Conservation (phyloP, 345 rosid genomes). For the Heritiera littoralis region DNA sequence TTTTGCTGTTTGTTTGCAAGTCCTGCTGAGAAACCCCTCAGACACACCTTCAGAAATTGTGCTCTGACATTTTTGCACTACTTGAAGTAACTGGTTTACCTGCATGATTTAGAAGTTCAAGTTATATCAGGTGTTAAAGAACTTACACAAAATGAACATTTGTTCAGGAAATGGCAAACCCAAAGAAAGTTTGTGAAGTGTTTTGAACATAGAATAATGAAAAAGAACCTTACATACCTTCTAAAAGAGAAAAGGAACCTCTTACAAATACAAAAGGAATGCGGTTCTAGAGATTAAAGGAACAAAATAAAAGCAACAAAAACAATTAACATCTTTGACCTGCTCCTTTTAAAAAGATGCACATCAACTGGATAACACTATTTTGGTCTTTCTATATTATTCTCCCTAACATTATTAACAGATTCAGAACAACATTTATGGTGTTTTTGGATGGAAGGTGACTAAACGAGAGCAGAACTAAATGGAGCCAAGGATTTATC, state of each 20-base stretch:
- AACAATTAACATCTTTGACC: too few species aligned
- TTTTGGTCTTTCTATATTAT: not conserved
- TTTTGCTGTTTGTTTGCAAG: slow-evolving; percentile 86
- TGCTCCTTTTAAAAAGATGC: not conserved
- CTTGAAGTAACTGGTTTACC: slow-evolving; percentile 94
- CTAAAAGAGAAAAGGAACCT: not conserved
- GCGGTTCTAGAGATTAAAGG: not conserved
- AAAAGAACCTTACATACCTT: too few species aligned
- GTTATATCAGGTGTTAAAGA: not conserved
- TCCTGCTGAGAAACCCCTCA: slow-evolving; percentile 86
- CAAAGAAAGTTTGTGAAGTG: too few species aligned
- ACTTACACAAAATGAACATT: not conserved
- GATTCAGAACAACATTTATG: not conserved
- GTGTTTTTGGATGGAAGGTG: not conserved
- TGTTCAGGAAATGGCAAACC: not conserved
- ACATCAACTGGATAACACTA: not conserved
- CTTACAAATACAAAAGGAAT: not conserved
- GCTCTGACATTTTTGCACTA: slow-evolving; percentile 95
- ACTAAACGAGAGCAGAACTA: not conserved
- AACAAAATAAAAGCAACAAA: not conserved
- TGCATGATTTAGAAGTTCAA: slow-evolving; percentile 31
- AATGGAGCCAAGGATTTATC: not conserved
- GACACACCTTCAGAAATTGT: slow-evolving; percentile 86
- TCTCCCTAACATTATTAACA: not conserved
- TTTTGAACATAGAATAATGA: not conserved